A percentile compares a stretch with the other conserved stretches of the same genome.
phyloP scores from a whole-genome alignment of 1,284 basidiomycete species.

The Cystobasidium pallidum region DNA sequence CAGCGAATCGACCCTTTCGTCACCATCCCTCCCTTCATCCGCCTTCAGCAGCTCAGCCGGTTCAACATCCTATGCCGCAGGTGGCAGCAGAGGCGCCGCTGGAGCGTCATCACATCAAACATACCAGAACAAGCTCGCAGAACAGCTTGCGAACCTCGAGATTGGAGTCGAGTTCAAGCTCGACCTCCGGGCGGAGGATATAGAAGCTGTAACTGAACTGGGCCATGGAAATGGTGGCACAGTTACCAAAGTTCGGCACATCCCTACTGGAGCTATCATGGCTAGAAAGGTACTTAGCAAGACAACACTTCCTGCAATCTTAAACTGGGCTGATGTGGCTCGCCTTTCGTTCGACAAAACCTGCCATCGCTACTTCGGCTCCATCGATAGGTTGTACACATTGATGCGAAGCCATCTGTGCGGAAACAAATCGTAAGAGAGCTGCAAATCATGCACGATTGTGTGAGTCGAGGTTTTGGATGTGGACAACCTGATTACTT shows the following conservation, averaged over 20 bases:
- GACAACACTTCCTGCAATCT: no score
- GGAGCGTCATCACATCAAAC: conserved; percentile 21
- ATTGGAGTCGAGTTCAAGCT: conserved; percentile 58
- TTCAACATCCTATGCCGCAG: conserved; percentile 19
- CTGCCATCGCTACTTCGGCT: background rate
- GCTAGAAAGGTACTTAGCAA: conserved; percentile 96
- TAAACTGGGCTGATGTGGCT: no score
- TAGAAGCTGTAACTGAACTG: conserved; percentile 76
- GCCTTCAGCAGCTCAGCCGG: conserved; percentile 42
- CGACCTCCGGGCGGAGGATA: conserved; percentile 58
- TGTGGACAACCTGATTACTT: background rate
- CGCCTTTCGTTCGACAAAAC: background rate
- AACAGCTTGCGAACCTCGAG: conserved; percentile 57
- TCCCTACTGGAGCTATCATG: conserved; percentile 86
- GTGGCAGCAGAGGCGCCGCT: conserved; percentile 9
- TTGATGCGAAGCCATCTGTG: conserved; percentile 96
- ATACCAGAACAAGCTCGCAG: conserved; percentile 50
- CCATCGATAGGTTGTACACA: conserved; percentile 79
- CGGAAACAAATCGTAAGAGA: conserved; percentile 97
- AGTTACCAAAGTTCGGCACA: conserved; percentile 91
- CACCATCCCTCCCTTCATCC: conserved; percentile 39
- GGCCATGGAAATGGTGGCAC: conserved; percentile 98
- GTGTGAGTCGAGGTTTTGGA: conserved; percentile 60
- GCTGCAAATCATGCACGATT: conserved; percentile 98
- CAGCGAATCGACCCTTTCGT: conserved; percentile 28